Conservation (phyloP, 179 eudicot genomes). For the Beta macrorhiza region DNA sequence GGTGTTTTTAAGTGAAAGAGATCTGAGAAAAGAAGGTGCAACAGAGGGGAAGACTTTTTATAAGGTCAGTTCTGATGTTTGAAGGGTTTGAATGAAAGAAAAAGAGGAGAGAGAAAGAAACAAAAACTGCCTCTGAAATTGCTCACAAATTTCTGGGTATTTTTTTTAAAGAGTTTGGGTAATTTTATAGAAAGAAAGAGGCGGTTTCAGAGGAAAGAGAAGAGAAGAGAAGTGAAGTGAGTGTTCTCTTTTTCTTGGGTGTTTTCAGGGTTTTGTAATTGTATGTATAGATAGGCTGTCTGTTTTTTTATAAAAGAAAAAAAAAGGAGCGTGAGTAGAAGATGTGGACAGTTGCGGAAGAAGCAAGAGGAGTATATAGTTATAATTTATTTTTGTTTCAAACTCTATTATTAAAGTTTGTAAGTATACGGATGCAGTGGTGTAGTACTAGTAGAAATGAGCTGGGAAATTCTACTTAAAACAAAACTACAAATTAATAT, state of each 20-base stretch:
- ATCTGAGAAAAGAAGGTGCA: constrained; percentile 19
- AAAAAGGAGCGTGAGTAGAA: neutral
- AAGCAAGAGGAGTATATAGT: neutral
- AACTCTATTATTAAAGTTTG: constrained; percentile 7
- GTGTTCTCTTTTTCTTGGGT: too few species aligned
- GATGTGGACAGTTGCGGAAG: constrained; percentile 30
- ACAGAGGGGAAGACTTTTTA: constrained; percentile 8
- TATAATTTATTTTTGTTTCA: neutral
- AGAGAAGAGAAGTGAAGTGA: neutral
- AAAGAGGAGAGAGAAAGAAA: neutral
- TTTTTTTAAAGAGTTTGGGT: neutral
- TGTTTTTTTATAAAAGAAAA: neutral
- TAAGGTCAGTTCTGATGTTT: neutral
- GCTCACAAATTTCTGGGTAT: neutral
- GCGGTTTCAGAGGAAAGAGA: constrained; percentile 17
- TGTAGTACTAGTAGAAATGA: constrained; percentile 15
- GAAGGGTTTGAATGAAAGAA: neutral
- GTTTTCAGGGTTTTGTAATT: neutral
- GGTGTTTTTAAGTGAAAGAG: neutral
- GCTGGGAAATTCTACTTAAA: constrained; percentile 26
- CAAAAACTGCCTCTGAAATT: constrained; percentile 3
- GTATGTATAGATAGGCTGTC: neutral
- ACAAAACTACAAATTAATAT: neutral
- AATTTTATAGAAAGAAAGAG: constrained; percentile 15
- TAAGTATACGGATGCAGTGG: neutral